Conservation (phyloP, 768 basidiomycete species). For the Mycena amicta region DNA sequence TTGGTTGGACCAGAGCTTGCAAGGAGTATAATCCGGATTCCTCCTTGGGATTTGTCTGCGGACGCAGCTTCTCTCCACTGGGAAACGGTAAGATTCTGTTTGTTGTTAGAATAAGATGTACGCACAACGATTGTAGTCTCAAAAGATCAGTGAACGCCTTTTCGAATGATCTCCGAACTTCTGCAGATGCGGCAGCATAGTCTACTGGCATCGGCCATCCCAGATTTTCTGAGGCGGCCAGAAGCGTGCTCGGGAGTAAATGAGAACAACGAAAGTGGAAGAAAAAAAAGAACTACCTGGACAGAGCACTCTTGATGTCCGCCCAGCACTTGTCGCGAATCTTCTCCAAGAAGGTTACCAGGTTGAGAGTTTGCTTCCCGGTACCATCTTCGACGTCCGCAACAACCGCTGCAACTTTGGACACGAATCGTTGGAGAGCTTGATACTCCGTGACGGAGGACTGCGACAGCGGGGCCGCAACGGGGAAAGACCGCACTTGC, state of each 20-base stretch:
- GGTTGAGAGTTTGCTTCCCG: conserved; percentile 54
- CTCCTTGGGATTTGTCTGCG: conserved; percentile 20
- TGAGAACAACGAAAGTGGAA: background rate
- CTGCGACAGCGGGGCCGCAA: conserved; percentile 42
- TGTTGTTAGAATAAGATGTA: conserved; percentile 10
- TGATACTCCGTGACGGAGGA: conserved; percentile 59
- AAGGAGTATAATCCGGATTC: conserved; percentile 71
- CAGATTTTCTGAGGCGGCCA: conserved; percentile 67
- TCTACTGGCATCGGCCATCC: conserved; percentile 85
- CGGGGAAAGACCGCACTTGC: conserved; percentile 45
- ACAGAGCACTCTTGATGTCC: conserved; percentile 68
- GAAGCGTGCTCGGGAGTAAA: conserved; percentile 52
- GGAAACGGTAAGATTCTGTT: conserved; percentile 6
- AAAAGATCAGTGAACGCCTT: conserved; percentile 76
- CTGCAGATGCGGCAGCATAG: conserved; percentile 51
- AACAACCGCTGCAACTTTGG: conserved; percentile 48
- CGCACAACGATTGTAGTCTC: conserved; percentile 78
- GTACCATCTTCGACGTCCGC: conserved; percentile 46
- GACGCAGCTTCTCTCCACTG: conserved; percentile 58
- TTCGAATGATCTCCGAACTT: conserved; percentile 70
- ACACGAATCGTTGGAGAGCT: conserved; percentile 62
- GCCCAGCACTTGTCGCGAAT: conserved; percentile 76
- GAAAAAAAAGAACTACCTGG: conserved; percentile 54
- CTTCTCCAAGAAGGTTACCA: conserved; percentile 62
- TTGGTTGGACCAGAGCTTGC: conserved; percentile 80